Base-by-base conservation (phyloP, 306 rosid genomes). In the Prunus campanulata region DNA sequence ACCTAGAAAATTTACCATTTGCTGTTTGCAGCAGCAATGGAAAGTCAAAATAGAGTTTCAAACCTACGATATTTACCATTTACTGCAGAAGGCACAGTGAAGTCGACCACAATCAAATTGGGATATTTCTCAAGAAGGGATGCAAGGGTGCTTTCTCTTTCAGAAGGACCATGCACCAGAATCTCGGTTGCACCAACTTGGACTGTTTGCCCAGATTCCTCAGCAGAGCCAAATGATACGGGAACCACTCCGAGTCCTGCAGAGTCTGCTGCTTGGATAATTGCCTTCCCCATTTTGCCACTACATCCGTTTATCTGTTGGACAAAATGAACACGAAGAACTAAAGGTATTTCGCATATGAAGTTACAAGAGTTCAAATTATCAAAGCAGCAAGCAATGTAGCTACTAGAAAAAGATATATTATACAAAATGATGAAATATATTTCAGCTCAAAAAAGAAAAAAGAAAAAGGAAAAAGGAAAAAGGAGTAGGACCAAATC, bases 251-350 rank as follows among this genome's bases (percentile, higher is more conserved):
- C 27, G 68, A 92, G 74, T 70, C 99, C 99, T 16, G 97, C 97
- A 80, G 96, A 86, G 69, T 90, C 91, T 12, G 96, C 98, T 39
- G 93, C 97, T 72, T 80, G 83, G 72, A 92, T 89, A 47, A 92
- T 93, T 27, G 97, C 91, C 83, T 83, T 82, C 47, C 97, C 99
- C 97, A 92, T 95, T 79, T 91, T 95, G 19, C 98, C 98, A 55
- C 90, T 79, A 72, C 98, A 95, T 24, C 97, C 91, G 84, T 91
- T 92, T 57, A 95, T 93, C 97, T 92, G 76, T 79, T 69, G 11
- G 56, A 71, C 24, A 56, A 35, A 74, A 57, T 49, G 67, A 52
- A 51, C 56, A 56, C 49, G 66, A 49, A 74, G 70, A 49, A 74
- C 56, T 47, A 59, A 64, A 52, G 42, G 52, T 12, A 16, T 24